Evolutionary conservation across 1,284 basidiomycete genomes (phyloP).

Genomic region (Porogramme epimiltina): DNA sequence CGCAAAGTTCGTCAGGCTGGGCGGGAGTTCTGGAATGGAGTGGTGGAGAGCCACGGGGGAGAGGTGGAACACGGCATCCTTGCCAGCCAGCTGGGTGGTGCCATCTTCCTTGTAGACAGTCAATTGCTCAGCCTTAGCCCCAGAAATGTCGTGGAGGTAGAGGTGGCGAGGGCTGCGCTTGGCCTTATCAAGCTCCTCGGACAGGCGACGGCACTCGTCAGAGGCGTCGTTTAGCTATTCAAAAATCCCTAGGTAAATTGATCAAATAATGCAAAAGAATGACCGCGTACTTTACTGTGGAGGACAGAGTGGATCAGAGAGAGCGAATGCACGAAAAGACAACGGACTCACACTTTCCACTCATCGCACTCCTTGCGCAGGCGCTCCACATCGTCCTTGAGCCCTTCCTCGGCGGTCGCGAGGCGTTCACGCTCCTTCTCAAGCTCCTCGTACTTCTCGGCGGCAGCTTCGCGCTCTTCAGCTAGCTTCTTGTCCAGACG

Average conservation of each 20-base stretch:
- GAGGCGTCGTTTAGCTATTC: constrained; percentile 35
- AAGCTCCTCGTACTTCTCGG: constrained; percentile 25
- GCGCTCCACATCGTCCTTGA: constrained; percentile 38
- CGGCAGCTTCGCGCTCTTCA: constrained; percentile 27
- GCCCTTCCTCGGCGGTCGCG: constrained; percentile 35
- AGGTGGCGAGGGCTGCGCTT: constrained; percentile 32
- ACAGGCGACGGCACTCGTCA: constrained; percentile 32
- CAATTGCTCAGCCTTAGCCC: constrained; percentile 27
- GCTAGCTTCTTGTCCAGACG: constrained; percentile 28
- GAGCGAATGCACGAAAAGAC: background rate
- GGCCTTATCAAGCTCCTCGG: constrained; percentile 31
- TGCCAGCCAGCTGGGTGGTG: constrained; percentile 28
- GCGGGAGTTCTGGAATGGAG: constrained; percentile 33
- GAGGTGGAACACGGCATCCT: constrained; percentile 38
- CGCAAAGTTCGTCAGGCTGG: constrained; percentile 33
- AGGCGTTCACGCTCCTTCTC: constrained; percentile 34
- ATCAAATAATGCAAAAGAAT: constrained; percentile 4
- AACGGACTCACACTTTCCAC: constrained; percentile 39
- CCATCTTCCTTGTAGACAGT: constrained; percentile 25
- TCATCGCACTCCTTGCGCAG: constrained; percentile 37
- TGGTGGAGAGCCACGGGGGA: constrained; percentile 38
- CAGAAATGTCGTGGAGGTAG: constrained; percentile 30
- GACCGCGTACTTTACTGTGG: constrained; percentile 41
- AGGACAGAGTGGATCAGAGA: constrained; percentile 9
- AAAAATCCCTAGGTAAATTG: constrained; percentile 8